Evolutionary conservation across 208 protist species (phyloP), one percentile per base, ranked within the genome.

Genomic region (Acanthamoeba sp.): DNA sequence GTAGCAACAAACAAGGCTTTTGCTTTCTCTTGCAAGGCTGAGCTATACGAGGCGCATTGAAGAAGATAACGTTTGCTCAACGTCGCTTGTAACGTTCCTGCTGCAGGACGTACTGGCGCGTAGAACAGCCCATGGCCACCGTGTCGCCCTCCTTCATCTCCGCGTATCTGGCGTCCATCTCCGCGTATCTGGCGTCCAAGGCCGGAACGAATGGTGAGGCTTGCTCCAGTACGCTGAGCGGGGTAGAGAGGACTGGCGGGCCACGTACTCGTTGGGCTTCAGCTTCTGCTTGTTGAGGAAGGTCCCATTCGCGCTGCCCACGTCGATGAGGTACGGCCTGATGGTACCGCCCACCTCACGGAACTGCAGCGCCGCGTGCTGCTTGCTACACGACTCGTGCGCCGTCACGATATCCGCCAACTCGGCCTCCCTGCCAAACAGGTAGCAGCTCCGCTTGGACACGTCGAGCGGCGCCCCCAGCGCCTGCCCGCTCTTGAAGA

Each of bases 371-470:
- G 66, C 89, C 16, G 89, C 89, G 45, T 93, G 89, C 89, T 93
- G 89, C 66, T 93, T 93, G 66, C 89, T 93, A 36, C 89, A 93
- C 45, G 45, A 66, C 42, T 93, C 89, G 89, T 93, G 89, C 29
- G 89, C 89, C 22, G 69, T 50, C 40, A 93, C 89, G 29, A 93
- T 93, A 38, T 93, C 69, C 27, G 38, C 29, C 32, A 93, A 55
- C 59, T 93, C 89, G n/a, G 59, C 89, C 22, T 93, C 89, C n/a
- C 89, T 22, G n/a, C 89, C 89, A 80, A 93, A 82, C 14, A 57
- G 55, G 40, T 93, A 93, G 62, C 55, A 73, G 89, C 89, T 93
- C 4, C 66, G 27, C 64, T 93, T 73, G 64, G 27, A 10, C 14
- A 93, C 64, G 18, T 22, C 34, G 42, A 93, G n/a, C 22, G 84